Conservation (phyloP, 192 early-diverging fungal genomes). For the Coemansia sp. region DNA sequence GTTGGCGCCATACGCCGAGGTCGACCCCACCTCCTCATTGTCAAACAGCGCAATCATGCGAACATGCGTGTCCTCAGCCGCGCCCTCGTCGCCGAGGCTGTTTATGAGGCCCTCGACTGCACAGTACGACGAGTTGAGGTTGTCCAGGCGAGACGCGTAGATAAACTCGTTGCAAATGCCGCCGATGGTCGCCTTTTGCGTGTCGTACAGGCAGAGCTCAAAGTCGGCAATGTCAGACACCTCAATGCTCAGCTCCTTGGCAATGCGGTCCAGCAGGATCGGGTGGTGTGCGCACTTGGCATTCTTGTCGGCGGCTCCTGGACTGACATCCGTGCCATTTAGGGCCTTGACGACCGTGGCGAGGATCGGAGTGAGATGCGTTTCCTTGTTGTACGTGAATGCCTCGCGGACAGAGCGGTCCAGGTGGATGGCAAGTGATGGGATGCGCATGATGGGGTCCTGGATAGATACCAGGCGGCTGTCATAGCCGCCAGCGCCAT, state of each 20-base stretch:
- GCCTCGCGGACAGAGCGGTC: conserved; percentile 74
- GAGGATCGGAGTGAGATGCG: conserved; percentile 86
- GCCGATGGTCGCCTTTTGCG: conserved; percentile 84
- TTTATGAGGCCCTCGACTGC: conserved; percentile 59
- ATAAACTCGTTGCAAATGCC: conserved; percentile 92
- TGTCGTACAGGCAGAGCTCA: conserved; percentile 97
- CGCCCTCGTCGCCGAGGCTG: conserved; percentile 30
- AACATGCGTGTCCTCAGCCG: conserved; percentile 57
- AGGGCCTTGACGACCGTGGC: conserved; percentile 64
- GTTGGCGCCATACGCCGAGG: conserved; percentile 90
- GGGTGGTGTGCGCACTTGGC: conserved; percentile 67
- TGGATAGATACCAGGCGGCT: conserved; percentile 78
- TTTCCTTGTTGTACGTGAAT: conserved; percentile 95
- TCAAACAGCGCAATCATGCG: conserved; percentile 92
- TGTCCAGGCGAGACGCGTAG: conserved; percentile 91
- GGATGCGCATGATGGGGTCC: conserved; percentile 89
- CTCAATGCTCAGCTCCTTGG: conserved; percentile 60
- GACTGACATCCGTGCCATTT: conserved; percentile 17
- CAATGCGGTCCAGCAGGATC: conserved; percentile 71
- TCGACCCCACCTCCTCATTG: conserved; percentile 96
- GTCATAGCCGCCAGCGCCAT: conserved; percentile 64
- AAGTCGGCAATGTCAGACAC: conserved; percentile 86
- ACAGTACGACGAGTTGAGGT: conserved; percentile 95
- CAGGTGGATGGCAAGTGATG: conserved; percentile 95
- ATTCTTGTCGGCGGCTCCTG: not conserved